Conservation (phyloP, 2,329 filamentous ascomycete species). For the Xylariaceae sp. region DNA sequence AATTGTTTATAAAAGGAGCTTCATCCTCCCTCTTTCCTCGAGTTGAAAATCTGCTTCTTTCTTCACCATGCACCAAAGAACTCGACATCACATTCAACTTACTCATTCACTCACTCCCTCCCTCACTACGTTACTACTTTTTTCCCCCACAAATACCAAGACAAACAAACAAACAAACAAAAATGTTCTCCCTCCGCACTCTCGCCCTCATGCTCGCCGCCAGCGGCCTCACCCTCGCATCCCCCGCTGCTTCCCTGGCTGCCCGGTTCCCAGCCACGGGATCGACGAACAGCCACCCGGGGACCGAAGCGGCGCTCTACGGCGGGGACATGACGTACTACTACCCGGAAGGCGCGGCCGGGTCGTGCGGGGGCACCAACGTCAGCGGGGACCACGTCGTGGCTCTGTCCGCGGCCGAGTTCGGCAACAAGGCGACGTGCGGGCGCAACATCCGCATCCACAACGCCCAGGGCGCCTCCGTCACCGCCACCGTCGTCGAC, state of each 20-base stretch:
- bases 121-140: neutral
- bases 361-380: slow-evolving; percentile 21
- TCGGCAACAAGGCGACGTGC: slow-evolving; percentile 18
- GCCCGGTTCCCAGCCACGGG: too few species aligned
- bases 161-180: neutral
- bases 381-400: slow-evolving; percentile 18
- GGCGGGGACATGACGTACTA: slow-evolving; percentile 26
- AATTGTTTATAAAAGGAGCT: too few species aligned
- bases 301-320: neutral
- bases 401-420: slow-evolving; percentile 20
- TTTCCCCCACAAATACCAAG: neutral
- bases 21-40: too few species aligned
- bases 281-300: too few species aligned
- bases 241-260: too few species aligned
- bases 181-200: neutral
- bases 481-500: slow-evolving; percentile 25
- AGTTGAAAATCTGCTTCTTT: too few species aligned
- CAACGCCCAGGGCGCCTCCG: slow-evolving; percentile 21
- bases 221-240: too few species aligned
- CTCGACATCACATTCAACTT: too few species aligned
- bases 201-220: neutral
- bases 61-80: too few species aligned
- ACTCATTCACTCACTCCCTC: neutral
- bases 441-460: slow-evolving; percentile 23
- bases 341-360: slow-evolving; percentile 15